Percentiles rank a stretch among this genome's conserved stretches.
These are phyloP conservation scores for Noccaea bulbosa DNA, from an alignment of 345 rosid species.

Conservation along the genomic window DNA sequence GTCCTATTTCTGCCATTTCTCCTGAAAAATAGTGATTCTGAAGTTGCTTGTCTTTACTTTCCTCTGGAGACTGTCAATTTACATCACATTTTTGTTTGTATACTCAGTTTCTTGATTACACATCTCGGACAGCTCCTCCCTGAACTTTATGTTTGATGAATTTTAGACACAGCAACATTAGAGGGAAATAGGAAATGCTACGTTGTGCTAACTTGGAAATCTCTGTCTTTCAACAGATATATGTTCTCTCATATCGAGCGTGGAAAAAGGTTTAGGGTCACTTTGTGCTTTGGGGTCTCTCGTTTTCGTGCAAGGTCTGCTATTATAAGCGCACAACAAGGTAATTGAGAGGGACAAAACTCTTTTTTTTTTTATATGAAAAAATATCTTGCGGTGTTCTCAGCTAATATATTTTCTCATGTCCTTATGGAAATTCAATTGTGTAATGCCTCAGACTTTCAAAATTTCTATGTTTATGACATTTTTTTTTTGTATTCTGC, in stretches of 20 bases:
- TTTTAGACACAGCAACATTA: neutral
- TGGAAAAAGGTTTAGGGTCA: slow-evolving; percentile 48
- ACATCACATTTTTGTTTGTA: too few relatives aligned
- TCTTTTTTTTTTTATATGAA: neutral
- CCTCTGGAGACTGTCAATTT: neutral
- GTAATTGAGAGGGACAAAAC: slow-evolving; percentile 40
- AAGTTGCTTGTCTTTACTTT: neutral
- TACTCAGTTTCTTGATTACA: too few relatives aligned
- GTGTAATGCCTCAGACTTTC: neutral
- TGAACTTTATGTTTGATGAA: slow-evolving; percentile 8
- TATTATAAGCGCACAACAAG: slow-evolving; percentile 53
- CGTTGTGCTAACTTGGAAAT: slow-evolving; percentile 30
- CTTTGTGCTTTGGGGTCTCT: slow-evolving; percentile 51
- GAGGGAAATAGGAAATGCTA: slow-evolving; percentile 10
- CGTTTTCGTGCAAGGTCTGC: slow-evolving; percentile 48
- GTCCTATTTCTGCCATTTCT: slow-evolving; percentile 7
- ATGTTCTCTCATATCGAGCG: slow-evolving; percentile 48
- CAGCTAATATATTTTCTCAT: neutral
- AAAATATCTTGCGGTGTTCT: neutral
- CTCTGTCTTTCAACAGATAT: slow-evolving; percentile 52
- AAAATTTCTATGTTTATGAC: neutral
- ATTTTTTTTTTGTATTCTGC: slow-evolving; percentile 32
- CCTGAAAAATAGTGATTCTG: neutral
- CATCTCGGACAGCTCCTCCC: neutral
- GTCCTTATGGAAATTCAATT: slow-evolving; percentile 13